phyloP scores from a whole-genome alignment of 768 basidiomycete genomes.

The Megacollybia marginata region DNA sequence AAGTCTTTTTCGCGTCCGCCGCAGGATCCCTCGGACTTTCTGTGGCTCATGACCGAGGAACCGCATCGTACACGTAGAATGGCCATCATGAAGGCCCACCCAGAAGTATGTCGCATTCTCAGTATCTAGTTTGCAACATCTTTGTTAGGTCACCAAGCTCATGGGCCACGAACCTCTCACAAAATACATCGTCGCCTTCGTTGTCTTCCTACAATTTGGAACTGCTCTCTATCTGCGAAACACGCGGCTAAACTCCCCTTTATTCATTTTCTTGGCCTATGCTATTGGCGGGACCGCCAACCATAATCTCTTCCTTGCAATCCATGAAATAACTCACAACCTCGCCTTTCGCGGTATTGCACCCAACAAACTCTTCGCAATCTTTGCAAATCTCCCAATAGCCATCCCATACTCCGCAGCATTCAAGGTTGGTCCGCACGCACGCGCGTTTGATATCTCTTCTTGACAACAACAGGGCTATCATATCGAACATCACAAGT shows the following conservation, averaged over 20 bases:
- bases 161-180: slow-evolving; percentile 95
- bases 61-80: slow-evolving; percentile 85
- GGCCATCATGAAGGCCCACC: slow-evolving; percentile 91
- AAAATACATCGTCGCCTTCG: slow-evolving; percentile 80
- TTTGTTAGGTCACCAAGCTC: slow-evolving; percentile 75
- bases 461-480: slow-evolving; percentile 48
- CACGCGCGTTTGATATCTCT: background rate
- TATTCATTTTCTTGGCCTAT: slow-evolving; percentile 77
- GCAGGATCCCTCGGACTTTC: slow-evolving; percentile 77
- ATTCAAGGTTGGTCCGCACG: slow-evolving; percentile 66
- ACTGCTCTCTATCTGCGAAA: slow-evolving; percentile 60
- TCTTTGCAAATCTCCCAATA: slow-evolving; percentile 90
- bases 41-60: slow-evolving; percentile 98
- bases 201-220: slow-evolving; percentile 70
- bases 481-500: slow-evolving; percentile 96
- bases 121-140: background rate
- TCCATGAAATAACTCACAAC: slow-evolving; percentile 98
- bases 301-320: slow-evolving; percentile 96
- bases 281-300: slow-evolving; percentile 90
- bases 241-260: slow-evolving; percentile 57
- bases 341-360: slow-evolving; percentile 80
- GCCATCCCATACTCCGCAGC: slow-evolving; percentile 92
- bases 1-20: slow-evolving; percentile 43
- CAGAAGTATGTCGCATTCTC: slow-evolving; percentile 49
- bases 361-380: slow-evolving; percentile 81